Base-by-base conservation (phyloP, 371 early-diverging fungal species). In the Encephalitozoon intestinalis region DNA sequence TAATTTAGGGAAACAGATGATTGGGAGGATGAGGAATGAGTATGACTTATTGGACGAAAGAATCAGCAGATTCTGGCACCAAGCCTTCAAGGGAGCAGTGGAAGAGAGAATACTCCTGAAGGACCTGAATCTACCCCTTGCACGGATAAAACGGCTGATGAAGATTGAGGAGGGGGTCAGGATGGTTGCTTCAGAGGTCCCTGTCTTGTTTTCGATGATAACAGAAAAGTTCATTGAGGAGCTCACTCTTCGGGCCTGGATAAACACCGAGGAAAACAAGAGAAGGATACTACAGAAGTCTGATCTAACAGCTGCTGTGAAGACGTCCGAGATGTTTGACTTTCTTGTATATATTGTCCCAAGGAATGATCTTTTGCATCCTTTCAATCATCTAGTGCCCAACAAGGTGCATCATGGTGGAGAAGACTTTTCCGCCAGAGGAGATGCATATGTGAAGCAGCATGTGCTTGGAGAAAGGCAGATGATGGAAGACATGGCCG, bases 141-240 rank as follows among this genome's bases (percentile, higher is more conserved):
- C 97, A n/a, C 86, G 99, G 41, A 95, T 98, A 76, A 98, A 98
- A 82, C 93, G 96, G 81, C 93, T 98, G 46, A 98, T 98, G 97
- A 97, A 97, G 85, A 90, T 92, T 1, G 99, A 97, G 83, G 93
- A 94, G 65, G 95, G 95, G 77, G 94, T 93, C 26, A 93, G 92
- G 87, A 84, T 82, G 79, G 82, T 85, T 4, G 85, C 87, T 11
- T 79, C 70, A 25, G 84, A 89, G 84, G 96, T 94, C 15, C 96
- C 97, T 2, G 88, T 94, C 63, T 82, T 97, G 43, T 96, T 97
- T 86, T 90, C 94, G 40, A 91, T 93, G 84, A 93, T 94, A 0
- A 92, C 96, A 80, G 97, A 97, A 80, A 90, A 94, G 50, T 96
- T 97, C 75, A 92, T 95, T 68, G 89, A 91, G 0, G 95, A 89